phyloP scores from a whole-genome alignment of 2,329 filamentous ascomycete genomes.

The Metarhizium sp. region DNA sequence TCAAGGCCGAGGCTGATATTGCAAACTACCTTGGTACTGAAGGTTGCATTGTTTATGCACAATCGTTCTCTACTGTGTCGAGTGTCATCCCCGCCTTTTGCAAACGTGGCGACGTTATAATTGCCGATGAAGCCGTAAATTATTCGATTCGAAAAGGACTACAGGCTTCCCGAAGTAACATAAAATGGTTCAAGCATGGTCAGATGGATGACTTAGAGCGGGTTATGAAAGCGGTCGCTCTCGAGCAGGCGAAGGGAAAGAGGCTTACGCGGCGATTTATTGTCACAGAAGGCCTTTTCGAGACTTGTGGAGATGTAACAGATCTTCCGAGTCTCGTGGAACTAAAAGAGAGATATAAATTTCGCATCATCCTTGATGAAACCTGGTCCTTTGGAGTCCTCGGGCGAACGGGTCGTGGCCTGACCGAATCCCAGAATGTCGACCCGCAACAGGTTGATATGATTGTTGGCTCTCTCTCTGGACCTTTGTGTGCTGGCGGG shows the following conservation, averaged over 20 bases:
- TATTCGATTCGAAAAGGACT: slow-evolving; percentile 91
- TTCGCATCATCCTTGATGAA: slow-evolving; percentile 93
- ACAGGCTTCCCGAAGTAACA: slow-evolving; percentile 82
- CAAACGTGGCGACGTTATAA: slow-evolving; percentile 94
- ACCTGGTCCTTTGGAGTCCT: slow-evolving; percentile 96
- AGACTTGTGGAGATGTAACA: slow-evolving; percentile 76
- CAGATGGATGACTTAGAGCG: slow-evolving; percentile 89
- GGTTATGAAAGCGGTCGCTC: slow-evolving; percentile 73
- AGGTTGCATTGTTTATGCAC: slow-evolving; percentile 88
- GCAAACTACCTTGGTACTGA: slow-evolving; percentile 81
- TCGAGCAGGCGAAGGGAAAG: slow-evolving; percentile 77
- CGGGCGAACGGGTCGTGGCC: slow-evolving; percentile 78
- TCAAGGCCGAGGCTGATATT: slow-evolving; percentile 92
- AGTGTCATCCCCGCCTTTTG: slow-evolving; percentile 95
- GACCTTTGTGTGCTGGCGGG: slow-evolving; percentile 87
- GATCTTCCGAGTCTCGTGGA: slow-evolving; percentile 86
- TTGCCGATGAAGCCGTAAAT: slow-evolving; percentile 88
- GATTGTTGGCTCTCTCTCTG: slow-evolving; percentile 88
- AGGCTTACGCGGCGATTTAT: slow-evolving; percentile 89
- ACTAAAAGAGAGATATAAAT: slow-evolving; percentile 93
- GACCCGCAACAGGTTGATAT: slow-evolving; percentile 91
- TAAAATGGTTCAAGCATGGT: slow-evolving; percentile 92
- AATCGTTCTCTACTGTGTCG: slow-evolving; percentile 94
- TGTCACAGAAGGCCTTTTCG: slow-evolving; percentile 90
- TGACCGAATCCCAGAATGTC: slow-evolving; percentile 95